A percentile compares a stretch with the other conserved stretches of the same genome.
Evolutionary conservation across 352 stramenopile species (phyloP).

Genomic region (Pythium scleroteichum): DNA sequence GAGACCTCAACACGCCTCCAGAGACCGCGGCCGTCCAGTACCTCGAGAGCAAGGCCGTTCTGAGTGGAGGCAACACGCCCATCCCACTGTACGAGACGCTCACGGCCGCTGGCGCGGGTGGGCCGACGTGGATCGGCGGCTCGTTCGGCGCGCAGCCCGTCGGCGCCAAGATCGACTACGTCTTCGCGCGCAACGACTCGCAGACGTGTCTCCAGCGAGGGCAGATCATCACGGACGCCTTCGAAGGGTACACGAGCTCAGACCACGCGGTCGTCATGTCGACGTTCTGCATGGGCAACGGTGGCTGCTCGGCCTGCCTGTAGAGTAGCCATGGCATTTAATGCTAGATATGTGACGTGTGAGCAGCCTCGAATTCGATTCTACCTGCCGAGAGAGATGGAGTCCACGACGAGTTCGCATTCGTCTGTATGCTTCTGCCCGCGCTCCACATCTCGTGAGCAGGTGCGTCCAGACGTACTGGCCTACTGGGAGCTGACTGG

Average conservation of each 20-base stretch:
- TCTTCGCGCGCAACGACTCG: constrained; percentile 51
- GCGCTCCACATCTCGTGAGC: too few species aligned
- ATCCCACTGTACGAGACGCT: constrained; percentile 70
- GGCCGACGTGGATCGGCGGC: constrained; percentile 61
- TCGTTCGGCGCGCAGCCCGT: constrained; percentile 40
- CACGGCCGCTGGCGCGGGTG: constrained; percentile 36
- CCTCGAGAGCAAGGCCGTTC: constrained; percentile 26
- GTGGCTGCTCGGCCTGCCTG: constrained; percentile 33
- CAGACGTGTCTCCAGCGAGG: constrained; percentile 45
- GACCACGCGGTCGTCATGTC: constrained; percentile 66
- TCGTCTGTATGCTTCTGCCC: too few species aligned
- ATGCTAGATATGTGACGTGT: constrained; percentile 13
- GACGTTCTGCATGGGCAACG: constrained; percentile 55
- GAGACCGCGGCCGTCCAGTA: constrained; percentile 43
- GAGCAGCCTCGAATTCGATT: too few species aligned
- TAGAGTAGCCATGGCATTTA: background rate
- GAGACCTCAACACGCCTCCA: constrained; percentile 61
- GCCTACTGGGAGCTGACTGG: too few species aligned
- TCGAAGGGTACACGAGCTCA: constrained; percentile 49
- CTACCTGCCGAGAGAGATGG: too few species aligned
- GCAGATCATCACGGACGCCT: constrained; percentile 48
- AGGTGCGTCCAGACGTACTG: too few species aligned
- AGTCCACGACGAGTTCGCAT: too few species aligned
- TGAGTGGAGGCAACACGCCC: constrained; percentile 36
- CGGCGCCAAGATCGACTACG: constrained; percentile 66